Base-by-base conservation (phyloP, 306 rosid species). In the Betula pendula region DNA sequence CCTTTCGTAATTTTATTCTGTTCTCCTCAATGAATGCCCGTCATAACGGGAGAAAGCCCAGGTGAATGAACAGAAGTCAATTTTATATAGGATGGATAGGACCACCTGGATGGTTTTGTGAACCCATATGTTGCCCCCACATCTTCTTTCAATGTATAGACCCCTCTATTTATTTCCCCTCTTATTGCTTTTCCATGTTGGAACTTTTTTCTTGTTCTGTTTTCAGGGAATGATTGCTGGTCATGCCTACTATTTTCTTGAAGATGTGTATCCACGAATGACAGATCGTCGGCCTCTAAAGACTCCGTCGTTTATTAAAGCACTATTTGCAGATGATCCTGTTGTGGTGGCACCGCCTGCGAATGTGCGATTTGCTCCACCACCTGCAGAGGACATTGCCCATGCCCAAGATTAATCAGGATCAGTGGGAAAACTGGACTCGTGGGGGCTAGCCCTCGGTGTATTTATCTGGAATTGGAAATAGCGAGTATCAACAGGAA, bases 191-290 rank as follows among this genome's bases (percentile, higher is more conserved):
- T 24, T 53, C 29, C 15, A 13, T n/a, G 51, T 6, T 4, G 53
- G 45, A 31, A 58, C n/a, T 15, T 33, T 55, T 55, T 17, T 62
- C 8, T 24, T 4, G 35, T 45, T 48, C 6, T 80, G 24, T 31
- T 56, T 81, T 52, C 92, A 95, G 98, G 98, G 98, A 80, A 90
- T 92, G 98, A 90, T 90, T 85, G 96, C 98, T 52, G 98, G 98
- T 2, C 97, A 95, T 81, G 97, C 97, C 19, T 95, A 95, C 77
- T 95, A 90, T 86, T 95, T 95, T 84, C 97, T 95, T 29, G 93
- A 87, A 85, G 96, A 92, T 62, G 98, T 95, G 47, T 92, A 95
- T 81, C 98, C 98, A 43, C 84, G 84, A 77, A 95, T 95, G 98
- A 90, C 97, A 0, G 90, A 88, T 50, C 98, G 97, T 2, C 86